A percentile compares a stretch with the other conserved stretches of the same genome.
Conservation (phyloP, 108 stramenopile species). For the Stephanodiscus triporus region DNA sequence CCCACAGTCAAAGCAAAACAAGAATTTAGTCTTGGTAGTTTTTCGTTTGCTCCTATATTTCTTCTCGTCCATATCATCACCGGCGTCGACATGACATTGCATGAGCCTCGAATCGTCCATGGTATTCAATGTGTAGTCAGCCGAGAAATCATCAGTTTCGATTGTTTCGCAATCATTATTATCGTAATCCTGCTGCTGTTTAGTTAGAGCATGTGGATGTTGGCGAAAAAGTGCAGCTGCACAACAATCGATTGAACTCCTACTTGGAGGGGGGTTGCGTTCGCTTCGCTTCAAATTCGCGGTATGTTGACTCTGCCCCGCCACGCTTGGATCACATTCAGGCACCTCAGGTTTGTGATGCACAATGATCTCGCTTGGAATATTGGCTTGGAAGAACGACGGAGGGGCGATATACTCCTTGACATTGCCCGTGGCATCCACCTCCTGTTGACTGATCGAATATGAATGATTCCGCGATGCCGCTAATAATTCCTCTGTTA, state of each 20-base stretch:
- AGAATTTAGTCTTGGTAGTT: not conserved
- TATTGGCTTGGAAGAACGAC: conserved; percentile 22
- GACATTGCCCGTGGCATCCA: conserved; percentile 28
- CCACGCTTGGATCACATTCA: conserved; percentile 14
- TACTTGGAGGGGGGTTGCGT: conserved; percentile 7
- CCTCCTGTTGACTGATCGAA: conserved; percentile 49
- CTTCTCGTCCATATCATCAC: not conserved
- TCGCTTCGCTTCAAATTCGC: conserved; percentile 36
- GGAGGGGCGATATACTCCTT: conserved; percentile 55
- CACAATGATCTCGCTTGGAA: conserved; percentile 34
- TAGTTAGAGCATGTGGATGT: not conserved
- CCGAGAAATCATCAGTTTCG: conserved; percentile 41
- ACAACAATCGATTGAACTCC: conserved; percentile 11
- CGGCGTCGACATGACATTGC: not conserved
- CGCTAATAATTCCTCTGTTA: conserved; percentile 1
- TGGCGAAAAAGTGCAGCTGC: not conserved
- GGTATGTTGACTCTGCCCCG: conserved; percentile 34
- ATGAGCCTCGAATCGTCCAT: conserved; percentile 5
- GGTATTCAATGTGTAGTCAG: conserved; percentile 40
- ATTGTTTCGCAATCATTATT: conserved; percentile 39
- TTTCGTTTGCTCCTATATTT: not conserved
- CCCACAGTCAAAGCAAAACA: conserved; percentile 2
- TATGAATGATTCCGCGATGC: conserved; percentile 23
- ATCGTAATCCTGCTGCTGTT: conserved; percentile 12
- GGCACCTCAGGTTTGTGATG: conserved; percentile 24